Conservation (phyloP, 2,329 filamentous ascomycete genomes). For the Cladobotryum protrusum region DNA sequence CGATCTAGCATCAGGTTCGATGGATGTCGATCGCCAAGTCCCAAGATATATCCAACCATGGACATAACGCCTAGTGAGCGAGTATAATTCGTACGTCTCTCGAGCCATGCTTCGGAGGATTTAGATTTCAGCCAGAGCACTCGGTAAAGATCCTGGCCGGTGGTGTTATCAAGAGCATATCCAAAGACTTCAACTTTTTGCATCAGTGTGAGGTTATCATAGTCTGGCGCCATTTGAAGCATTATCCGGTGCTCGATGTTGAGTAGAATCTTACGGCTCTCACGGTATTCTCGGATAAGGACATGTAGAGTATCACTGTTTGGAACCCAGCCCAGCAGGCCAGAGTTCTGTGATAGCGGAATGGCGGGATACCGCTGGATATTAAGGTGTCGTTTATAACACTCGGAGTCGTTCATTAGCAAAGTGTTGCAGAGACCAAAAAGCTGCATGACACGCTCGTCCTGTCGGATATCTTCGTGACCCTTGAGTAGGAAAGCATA, state of each 20-base stretch:
- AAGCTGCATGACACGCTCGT: constrained; percentile 98
- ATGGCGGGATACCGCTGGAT: constrained; percentile 97
- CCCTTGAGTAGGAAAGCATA: constrained; percentile 94
- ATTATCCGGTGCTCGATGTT: constrained; percentile 99
- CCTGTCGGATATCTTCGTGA: constrained; percentile 98
- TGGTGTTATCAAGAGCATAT: constrained; percentile 98
- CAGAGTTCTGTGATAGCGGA: constrained; percentile 91
- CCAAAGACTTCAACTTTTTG: constrained; percentile 99
- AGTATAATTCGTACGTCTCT: constrained; percentile 97
- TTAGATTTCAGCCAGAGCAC: constrained; percentile 99
- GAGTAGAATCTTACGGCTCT: constrained; percentile 91
- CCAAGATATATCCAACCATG: constrained; percentile 99
- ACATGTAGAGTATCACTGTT: constrained; percentile 97
- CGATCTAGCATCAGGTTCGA: constrained; percentile 97
- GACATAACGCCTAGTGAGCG: constrained; percentile 97
- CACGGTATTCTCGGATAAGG: constrained; percentile 93
- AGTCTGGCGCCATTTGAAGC: constrained; percentile 99
- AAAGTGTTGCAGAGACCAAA: constrained; percentile 97
- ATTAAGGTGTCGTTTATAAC: constrained; percentile 92
- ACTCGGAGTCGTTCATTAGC: constrained; percentile 87
- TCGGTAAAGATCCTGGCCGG: constrained; percentile 94
- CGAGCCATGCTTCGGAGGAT: constrained; percentile 95
- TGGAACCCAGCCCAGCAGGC: constrained; percentile 90
- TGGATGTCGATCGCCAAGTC: constrained; percentile 91
- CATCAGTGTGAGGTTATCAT: constrained; percentile 97